Evolutionary conservation across 208 protist genomes (phyloP), one percentile per base, ranked within the genome.

Genomic region (Trypanosomatidae sp.): DNA sequence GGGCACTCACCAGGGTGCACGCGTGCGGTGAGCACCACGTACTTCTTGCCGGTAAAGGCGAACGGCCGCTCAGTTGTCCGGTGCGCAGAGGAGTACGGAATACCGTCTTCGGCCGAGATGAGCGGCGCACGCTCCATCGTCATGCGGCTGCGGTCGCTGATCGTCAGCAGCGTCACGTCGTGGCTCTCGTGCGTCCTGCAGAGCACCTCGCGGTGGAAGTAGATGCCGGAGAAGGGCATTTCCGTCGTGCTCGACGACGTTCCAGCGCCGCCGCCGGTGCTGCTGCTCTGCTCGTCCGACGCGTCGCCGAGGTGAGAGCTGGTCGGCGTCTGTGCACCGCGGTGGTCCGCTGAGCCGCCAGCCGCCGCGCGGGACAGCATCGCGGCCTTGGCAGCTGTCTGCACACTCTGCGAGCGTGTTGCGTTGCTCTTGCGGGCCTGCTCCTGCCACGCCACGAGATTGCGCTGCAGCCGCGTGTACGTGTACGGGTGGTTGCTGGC

Each of bases 1-100:
- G 94, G 86, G 65, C 87, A 94, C 73, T 99, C 97, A 12, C 97
- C 97, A 2, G 97, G 91, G 76, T 99, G 97, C 47, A 99, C 96
- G 22, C 97, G 86, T 8, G 96, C 87, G 3, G 95, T 86, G 10
- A 97, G 89, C 65, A 95, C 87, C 22, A 95, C 93, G 73, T 81
- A 91, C 47, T 79, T 77, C 73, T 95, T 95, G 52, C 80, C 82
- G 3, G 79, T 41, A 71, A 95, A 95, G 55, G 60, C 33, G 58
- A 74, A 81, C n/a, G 91, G 91, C 53, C 92, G 74, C 60, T 79
- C 41, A 9, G 87, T 95, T 28, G 78, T 50, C 22, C 79, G 74
- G 5, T 55, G 52, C 10, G 87, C 79, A 1, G 88, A 94, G 12
- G 91, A 97, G 60, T 87, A 65, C 28, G 92, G 89, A 46, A 94